Conservation (phyloP, 2,329 filamentous ascomycete genomes). For the Scytalidium sp. region DNA sequence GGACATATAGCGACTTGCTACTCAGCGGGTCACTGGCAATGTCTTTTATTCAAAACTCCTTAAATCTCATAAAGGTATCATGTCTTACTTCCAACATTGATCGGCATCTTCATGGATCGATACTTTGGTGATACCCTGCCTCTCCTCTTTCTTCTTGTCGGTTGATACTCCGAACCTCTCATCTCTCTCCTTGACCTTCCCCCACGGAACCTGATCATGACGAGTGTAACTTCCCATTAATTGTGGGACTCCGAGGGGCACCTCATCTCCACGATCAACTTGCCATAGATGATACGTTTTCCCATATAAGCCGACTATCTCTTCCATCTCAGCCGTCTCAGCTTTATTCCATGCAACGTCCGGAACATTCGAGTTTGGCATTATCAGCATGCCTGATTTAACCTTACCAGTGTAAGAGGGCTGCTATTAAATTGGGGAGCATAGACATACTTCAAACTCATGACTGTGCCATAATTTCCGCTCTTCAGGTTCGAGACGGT, state of each 20-base stretch:
- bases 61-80: no score
- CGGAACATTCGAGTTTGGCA: conserved; percentile 61
- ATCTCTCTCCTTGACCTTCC: conserved; percentile 46
- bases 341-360: conserved; percentile 67
- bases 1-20: no score
- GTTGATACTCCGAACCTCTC: conserved; percentile 49
- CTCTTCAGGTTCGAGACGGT: conserved; percentile 62
- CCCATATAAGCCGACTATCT: conserved; percentile 72
- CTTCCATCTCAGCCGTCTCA: conserved; percentile 78
- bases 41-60: no score
- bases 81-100: conserved; percentile 40
- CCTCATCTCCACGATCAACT: conserved; percentile 67
- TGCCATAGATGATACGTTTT: conserved; percentile 89
- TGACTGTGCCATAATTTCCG: conserved; percentile 74
- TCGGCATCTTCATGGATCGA: conserved; percentile 44
- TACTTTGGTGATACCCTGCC: conserved; percentile 47
- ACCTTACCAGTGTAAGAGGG: conserved; percentile 63
- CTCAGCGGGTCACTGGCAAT: no score
- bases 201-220: conserved; percentile 37
- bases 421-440: conserved; percentile 65
- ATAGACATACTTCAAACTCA: no score
- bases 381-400: conserved; percentile 66
- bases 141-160: conserved; percentile 47
- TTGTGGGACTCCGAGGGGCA: conserved; percentile 59
- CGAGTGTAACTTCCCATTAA: conserved; percentile 62